A percentile compares a stretch with the other conserved stretches of the same genome.
Conservation (phyloP, 352 stramenopile species). For the Globisporangium spinosum region DNA sequence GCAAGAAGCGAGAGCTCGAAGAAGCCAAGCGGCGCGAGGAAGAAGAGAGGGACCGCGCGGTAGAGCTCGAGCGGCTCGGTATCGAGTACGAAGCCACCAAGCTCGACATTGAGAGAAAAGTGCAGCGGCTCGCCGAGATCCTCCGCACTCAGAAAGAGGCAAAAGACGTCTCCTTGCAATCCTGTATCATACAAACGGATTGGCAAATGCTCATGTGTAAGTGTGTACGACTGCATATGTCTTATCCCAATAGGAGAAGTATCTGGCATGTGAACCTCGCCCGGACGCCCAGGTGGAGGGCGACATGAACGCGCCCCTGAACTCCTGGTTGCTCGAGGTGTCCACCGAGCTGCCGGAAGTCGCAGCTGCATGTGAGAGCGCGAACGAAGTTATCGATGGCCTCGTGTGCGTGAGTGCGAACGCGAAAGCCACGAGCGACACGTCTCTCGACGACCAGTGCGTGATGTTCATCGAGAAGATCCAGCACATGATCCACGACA, state of each 20-base stretch:
- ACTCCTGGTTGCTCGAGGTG: slow-evolving; percentile 67
- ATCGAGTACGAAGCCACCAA: slow-evolving; percentile 51
- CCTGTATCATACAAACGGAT: background rate
- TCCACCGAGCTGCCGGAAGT: slow-evolving; percentile 45
- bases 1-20: slow-evolving; percentile 51
- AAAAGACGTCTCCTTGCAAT: slow-evolving; percentile 36
- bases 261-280: slow-evolving; percentile 64
- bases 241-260: slow-evolving; percentile 56
- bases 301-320: slow-evolving; percentile 82
- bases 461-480: slow-evolving; percentile 45
- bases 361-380: slow-evolving; percentile 44
- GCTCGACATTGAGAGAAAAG: slow-evolving; percentile 56
- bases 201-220: background rate
- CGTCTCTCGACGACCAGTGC: slow-evolving; percentile 36
- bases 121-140: slow-evolving; percentile 53
- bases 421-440: slow-evolving; percentile 52
- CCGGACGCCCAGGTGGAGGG: slow-evolving; percentile 64
- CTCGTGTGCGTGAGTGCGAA: slow-evolving; percentile 52
- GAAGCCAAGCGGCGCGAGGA: slow-evolving; percentile 56
- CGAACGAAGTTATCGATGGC: slow-evolving; percentile 60
- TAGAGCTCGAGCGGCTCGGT: slow-evolving; percentile 57
- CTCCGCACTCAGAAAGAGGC: slow-evolving; percentile 60
- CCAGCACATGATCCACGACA: slow-evolving; percentile 51
- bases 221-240: background rate
- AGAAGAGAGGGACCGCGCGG: slow-evolving; percentile 55